Base-by-base conservation (phyloP, 257 asterid genomes). In the Agastache rugosa region DNA sequence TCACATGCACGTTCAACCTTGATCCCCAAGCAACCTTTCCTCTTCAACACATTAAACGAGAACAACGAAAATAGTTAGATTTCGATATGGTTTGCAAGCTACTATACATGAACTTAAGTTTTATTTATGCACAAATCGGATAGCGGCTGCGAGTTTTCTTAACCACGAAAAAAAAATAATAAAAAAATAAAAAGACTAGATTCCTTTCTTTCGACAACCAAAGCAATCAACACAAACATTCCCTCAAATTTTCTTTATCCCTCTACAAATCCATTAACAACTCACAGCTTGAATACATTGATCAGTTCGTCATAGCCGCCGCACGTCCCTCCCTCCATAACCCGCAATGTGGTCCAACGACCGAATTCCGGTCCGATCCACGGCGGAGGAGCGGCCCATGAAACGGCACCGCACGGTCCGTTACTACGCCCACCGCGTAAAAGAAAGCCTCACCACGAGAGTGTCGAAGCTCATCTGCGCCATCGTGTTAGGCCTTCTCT, bases 381-480 rank as follows among this genome's bases (percentile, higher is more conserved):
- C 39, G 48, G 76, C 83, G 2, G 75, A 25, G 10, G 69, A 63
- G 55, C 86, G 77, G 14, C 81, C 88, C 19, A 11, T 86, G 20
- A 72, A 75, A 62, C 90, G 95, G 4, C 97, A 86, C 83, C 91
- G 80, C 84, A 78, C 96, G 10, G 93, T 91, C 75, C 90, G 81
- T 19, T 87, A 95, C 89, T 89, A 86, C 74, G 97, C 86, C 45
- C 96, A 89, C 86, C 86, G 92, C 19, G 96, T 92, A 8, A 87
- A 84, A 37, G 99, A 95, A 50, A 90, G 93, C 76, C 85, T 95
- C 54, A 81, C 96, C 66, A 85, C 96, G 14, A 47, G 91, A 70
- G 75, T 95, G 60, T 92, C 96, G 0, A 95, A 95, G 70, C 84
- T 95, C 4, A 66, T 92, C 0, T 95, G 99, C 63, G 60, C 98